Conservation (phyloP, 768 basidiomycete species). For the Tremella fuciformis region DNA sequence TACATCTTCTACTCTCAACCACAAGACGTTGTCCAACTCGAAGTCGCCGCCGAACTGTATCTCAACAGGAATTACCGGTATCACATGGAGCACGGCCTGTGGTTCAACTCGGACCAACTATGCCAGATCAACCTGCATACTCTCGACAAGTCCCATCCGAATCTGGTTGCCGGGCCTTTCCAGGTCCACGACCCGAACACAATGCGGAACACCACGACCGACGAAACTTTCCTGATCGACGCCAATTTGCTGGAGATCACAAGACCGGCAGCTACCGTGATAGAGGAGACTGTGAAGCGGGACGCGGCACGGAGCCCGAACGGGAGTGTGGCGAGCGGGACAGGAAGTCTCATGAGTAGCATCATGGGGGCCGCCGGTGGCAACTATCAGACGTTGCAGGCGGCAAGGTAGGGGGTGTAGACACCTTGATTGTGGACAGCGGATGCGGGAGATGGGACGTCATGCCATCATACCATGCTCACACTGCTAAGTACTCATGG, state of each 20-base stretch:
- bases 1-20: slow-evolving; percentile 97
- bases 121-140: slow-evolving; percentile 4
- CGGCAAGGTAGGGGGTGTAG: no score
- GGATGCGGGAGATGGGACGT: no score
- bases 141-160: slow-evolving; percentile 26
- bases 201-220: slow-evolving; percentile 37
- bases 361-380: background rate
- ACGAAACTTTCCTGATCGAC: slow-evolving; percentile 44
- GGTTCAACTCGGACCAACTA: slow-evolving; percentile 55
- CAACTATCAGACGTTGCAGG: no score
- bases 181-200: slow-evolving; percentile 63
- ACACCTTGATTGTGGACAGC: no score
- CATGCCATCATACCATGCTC: no score
- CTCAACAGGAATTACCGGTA: slow-evolving; percentile 94
- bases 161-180: slow-evolving; percentile 58
- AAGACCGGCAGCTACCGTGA: slow-evolving; percentile 23
- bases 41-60: slow-evolving; percentile 91
- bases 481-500: no score
- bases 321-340: background rate
- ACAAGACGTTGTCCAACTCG: slow-evolving; percentile 78
- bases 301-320: slow-evolving; percentile 5
- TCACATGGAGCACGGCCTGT: slow-evolving; percentile 84
- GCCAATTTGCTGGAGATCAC: slow-evolving; percentile 34
- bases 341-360: slow-evolving; percentile 2
- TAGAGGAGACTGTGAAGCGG: slow-evolving; percentile 15